phyloP scores from a whole-genome alignment of 257 asterid species.

The Gentiana dahurica region DNA sequence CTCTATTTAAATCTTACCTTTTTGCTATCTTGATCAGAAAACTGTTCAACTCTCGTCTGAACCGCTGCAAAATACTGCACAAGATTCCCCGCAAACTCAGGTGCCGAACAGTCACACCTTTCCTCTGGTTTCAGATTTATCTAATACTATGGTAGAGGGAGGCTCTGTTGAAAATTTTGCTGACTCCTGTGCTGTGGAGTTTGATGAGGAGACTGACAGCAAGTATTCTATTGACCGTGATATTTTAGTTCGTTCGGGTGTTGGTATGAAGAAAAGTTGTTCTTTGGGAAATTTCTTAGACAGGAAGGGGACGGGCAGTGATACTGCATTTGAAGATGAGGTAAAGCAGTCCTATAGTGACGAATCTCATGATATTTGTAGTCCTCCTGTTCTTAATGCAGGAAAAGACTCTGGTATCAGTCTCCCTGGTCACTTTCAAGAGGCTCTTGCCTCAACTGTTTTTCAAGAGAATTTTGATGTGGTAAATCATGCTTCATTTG shows the following conservation, averaged over 20 bases:
- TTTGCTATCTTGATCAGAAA: constrained; percentile 38
- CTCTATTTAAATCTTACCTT: constrained; percentile 9
- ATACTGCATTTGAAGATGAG: constrained; percentile 47
- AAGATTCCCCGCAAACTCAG: constrained; percentile 39
- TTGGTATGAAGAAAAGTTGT: constrained; percentile 43
- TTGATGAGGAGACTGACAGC: constrained; percentile 55
- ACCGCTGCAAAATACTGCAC: constrained; percentile 51
- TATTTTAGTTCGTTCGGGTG: constrained; percentile 12
- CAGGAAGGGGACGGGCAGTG: constrained; percentile 41
- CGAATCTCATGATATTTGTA: constrained; percentile 36
- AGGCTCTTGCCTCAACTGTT: constrained; percentile 43
- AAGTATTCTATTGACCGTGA: constrained; percentile 32
- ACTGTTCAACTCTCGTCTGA: constrained; percentile 42
- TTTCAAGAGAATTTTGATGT: constrained; percentile 44
- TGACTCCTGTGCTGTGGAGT: constrained; percentile 40
- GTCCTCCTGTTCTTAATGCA: constrained; percentile 23
- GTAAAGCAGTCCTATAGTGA: constrained; percentile 38
- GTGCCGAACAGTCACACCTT: constrained; percentile 17
- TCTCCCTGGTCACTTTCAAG: constrained; percentile 36
- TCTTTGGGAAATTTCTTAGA: constrained; percentile 65
- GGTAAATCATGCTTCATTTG: constrained; percentile 34
- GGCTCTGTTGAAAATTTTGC: constrained; percentile 16
- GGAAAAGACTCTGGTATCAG: constrained; percentile 23
- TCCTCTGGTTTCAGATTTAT: constrained; percentile 19
- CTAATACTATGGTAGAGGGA: constrained; percentile 22